A percentile compares a stretch with the other conserved stretches of the same genome.
Conservation (phyloP, 352 stramenopile genomes). For the Globisporangium heterothallicum region DNA sequence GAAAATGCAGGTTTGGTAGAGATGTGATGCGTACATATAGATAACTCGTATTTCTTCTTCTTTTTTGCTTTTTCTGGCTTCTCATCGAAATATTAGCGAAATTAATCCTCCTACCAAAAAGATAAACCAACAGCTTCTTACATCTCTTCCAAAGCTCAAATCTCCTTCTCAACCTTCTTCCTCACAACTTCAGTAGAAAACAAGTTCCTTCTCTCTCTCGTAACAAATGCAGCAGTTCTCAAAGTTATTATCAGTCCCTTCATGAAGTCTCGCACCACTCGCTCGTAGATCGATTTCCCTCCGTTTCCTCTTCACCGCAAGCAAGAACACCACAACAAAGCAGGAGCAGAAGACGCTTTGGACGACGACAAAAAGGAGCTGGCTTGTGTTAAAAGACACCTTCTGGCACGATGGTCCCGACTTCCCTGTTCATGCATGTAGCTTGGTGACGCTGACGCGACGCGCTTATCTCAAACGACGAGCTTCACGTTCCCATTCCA, state of each 20-base stretch:
- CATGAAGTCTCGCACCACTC: no score
- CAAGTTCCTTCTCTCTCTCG: constrained; percentile 6
- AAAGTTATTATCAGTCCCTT: not conserved
- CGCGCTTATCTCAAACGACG: constrained; percentile 94
- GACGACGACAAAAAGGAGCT: not conserved
- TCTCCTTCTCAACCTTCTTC: no score
- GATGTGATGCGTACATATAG: not conserved
- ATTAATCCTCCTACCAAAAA: constrained; percentile 22
- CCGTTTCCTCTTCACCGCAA: no score
- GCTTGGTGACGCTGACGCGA: not conserved
- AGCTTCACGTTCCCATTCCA: constrained; percentile 99
- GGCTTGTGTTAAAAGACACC: not conserved
- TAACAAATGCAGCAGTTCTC: not conserved
- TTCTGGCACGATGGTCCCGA: not conserved
- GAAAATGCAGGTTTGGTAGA: no score
- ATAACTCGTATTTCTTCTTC: not conserved
- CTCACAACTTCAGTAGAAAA: no score
- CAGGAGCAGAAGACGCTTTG: no score
- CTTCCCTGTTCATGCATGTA: constrained; percentile 4
- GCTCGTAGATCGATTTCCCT: no score
- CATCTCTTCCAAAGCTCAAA: not conserved
- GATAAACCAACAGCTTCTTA: not conserved
- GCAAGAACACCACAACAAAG: no score
- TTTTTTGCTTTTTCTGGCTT: constrained; percentile 11
- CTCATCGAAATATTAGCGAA: constrained; percentile 64